These are phyloP conservation scores for Zalaria obscura DNA, from an alignment of 2,329 filamentous ascomycete genomes.

Conservation along the genomic window DNA sequence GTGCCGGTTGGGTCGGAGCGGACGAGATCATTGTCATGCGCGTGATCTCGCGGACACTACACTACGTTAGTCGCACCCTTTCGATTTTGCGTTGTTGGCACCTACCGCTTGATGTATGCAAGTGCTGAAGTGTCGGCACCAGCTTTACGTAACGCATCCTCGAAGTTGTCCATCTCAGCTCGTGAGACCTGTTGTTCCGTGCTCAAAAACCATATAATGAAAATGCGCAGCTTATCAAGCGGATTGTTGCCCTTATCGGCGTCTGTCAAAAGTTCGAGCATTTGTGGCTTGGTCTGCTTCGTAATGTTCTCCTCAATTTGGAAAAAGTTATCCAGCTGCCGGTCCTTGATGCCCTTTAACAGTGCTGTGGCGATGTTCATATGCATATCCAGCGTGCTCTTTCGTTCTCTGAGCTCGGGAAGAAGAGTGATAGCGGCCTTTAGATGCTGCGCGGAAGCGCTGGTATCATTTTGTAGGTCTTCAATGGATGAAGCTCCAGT, in stretches of 20 bases:
- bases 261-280: conserved; percentile 76
- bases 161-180: conserved; percentile 71
- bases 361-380: conserved; percentile 90
- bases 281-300: conserved; percentile 80
- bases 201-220: conserved; percentile 93
- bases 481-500: conserved; percentile 87
- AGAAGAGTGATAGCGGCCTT: conserved; percentile 90
- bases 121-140: conserved; percentile 67
- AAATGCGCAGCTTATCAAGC: conserved; percentile 78
- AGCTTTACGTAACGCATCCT: conserved; percentile 63
- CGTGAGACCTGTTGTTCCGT: conserved; percentile 79
- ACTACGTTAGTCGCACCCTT: not conserved
- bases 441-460: conserved; percentile 79
- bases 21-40: conserved; percentile 98
- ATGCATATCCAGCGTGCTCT: conserved; percentile 90
- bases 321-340: conserved; percentile 91
- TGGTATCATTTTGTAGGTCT: conserved; percentile 79
- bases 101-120: conserved; percentile 73
- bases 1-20: conserved; percentile 50
- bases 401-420: conserved; percentile 83
- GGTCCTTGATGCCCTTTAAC: conserved; percentile 75
- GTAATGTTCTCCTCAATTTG: conserved; percentile 85
- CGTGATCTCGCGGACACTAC: conserved; percentile 76
- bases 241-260: conserved; percentile 69
- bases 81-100: not conserved